Base-by-base conservation (phyloP, 2,329 filamentous ascomycete species). In the Colletotrichum eleusines region DNA sequence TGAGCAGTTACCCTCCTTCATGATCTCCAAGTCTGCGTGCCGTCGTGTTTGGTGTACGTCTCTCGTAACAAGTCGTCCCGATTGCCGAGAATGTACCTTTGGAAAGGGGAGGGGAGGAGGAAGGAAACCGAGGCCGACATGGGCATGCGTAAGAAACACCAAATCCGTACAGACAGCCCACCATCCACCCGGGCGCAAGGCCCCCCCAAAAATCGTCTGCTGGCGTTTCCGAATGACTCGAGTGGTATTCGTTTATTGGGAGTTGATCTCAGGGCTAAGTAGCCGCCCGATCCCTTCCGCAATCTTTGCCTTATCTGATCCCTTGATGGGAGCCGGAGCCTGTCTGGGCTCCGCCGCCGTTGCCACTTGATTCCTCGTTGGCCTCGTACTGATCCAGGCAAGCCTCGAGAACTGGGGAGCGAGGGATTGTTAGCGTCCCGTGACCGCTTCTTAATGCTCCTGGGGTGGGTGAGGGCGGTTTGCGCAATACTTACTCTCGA, bases 401-500 rank as follows among this genome's bases (percentile, higher is more conserved):
- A 59, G 82, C 81, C 70, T 80, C 80, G 26, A 83, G 76, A 50
- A 82, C 76, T 77, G 46, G 50, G 5, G 23, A 31, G 12, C 18
- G 18, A 14, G 51, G 31, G 9, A 11, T 16, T 48, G 63, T 74
- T 35, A 74, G 72, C 38, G 33, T 40, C 40, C 16, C 20, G 28
- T 50, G 23, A 8, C 28, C 7, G 16, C 35, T 26, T 16, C 16
- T 18, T n/a, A 9, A 23, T 54, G 26, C 46, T 26, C n/a, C 31
- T 40, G 14, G n/a, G 51, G 48, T 9, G 46, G 48, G 31, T 33
- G 31, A n/a, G 14, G 42, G 31, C 8, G 51, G 53, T 20, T 28
- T 44, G 38, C 38, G 60, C 28, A 6, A 44, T 31, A 86, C 93
- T 82, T 85, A 97, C 95, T 87, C 69, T 89, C 88, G 75, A 96